These are phyloP conservation scores for Wickerhamomyces kurtzmanii DNA, from an alignment of 805 yeast species.

Conservation along the genomic window DNA sequence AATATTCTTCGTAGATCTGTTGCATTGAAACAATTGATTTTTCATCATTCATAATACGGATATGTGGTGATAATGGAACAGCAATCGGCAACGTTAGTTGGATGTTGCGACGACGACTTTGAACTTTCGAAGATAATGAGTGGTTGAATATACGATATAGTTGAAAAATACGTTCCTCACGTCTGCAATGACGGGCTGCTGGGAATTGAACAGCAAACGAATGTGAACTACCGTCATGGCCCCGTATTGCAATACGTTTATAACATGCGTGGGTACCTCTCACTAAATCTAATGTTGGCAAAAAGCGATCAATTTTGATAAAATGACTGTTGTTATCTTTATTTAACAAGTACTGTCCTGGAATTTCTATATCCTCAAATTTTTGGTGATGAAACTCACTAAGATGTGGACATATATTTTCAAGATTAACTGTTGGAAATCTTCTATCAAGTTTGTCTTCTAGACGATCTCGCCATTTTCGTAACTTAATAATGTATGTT, in stretches of 20 bases:
- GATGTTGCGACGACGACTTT: constrained; percentile 78
- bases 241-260: constrained; percentile 80
- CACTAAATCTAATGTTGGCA: constrained; percentile 80
- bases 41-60: constrained; percentile 81
- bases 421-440: constrained; percentile 70
- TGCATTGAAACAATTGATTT: constrained; percentile 67
- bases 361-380: constrained; percentile 94
- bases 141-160: constrained; percentile 83
- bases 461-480: constrained; percentile 87
- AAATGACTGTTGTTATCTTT: constrained; percentile 87
- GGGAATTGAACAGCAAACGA: constrained; percentile 96
- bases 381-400: constrained; percentile 97
- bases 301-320: constrained; percentile 84
- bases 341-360: constrained; percentile 89
- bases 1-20: constrained; percentile 78
- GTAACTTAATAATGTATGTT: constrained; percentile 69
- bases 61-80: constrained; percentile 90
- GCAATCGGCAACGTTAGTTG: constrained; percentile 85
- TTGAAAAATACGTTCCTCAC: constrained; percentile 93
- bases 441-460: constrained; percentile 89
- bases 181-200: constrained; percentile 92
- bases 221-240: constrained; percentile 87
- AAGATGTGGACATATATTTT: constrained; percentile 87
- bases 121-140: constrained; percentile 69
- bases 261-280: constrained; percentile 88